Base-by-base conservation (phyloP, 306 rosid species). In the Gastrolobium bilobum region DNA sequence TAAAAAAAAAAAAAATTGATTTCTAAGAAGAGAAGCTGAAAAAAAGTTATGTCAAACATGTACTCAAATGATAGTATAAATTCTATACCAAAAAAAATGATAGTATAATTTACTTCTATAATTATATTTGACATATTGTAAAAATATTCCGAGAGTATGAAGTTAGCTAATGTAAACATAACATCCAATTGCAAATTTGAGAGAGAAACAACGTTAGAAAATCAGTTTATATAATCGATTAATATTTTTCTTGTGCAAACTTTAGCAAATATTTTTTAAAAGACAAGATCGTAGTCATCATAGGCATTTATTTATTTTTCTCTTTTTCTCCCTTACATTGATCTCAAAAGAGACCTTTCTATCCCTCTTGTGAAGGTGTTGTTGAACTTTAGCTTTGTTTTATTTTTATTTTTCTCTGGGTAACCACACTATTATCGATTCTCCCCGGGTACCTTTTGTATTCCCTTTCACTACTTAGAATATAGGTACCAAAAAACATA, bases 261-360 rank as follows among this genome's bases (percentile, higher is more conserved):
- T 63, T 39, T 53, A 11, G 65, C 64, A 50, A 70, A 13, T 4
- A 37, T 29, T 59, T 57, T 47, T 64, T 38, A 47, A 35, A 15
- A 43, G 46, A 71, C 56, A 79, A 48, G 47, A 30, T 30, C 53
- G 4, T 48, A 26, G 33, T 38, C 13, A 50, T 31, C 64, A 71
- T 34, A 33, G 43, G 58, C 0, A 44, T 8, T 14, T 13, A 46
- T 48, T 57, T n/a, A 56, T 73, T 5, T 73, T 29, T 52, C 60
- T 14, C 33, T 4, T 35, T 4, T 14, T 71, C 35, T 7, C 10
- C 57, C 5, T 11, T 9, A 1, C 37, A 40, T 51, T 15, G 42
- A 9, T 15, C 39, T 66, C 58, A 13, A 8, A 44, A 7, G 43
- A 31, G 50, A 40, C 48, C 14, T 52, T 39, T 62, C 10, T 35